Evolutionary conservation across 371 early-diverging fungal species (phyloP), one percentile per base, ranked within the genome.

Genomic region (Saksenaea vasiformis): DNA sequence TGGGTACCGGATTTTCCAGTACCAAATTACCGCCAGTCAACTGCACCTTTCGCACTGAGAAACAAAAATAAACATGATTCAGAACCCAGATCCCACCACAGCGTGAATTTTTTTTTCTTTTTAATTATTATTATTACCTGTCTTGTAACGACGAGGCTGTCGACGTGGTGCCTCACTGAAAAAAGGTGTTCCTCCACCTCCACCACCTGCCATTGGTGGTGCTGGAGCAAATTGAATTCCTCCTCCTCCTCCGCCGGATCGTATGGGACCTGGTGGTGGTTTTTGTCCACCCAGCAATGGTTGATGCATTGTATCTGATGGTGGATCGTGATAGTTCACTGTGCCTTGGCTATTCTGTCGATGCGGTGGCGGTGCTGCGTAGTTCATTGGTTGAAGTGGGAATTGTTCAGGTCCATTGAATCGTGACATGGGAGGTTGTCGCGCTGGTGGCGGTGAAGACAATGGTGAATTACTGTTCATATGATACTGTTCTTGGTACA

Each of bases 11-110:
- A 62, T 85, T 81, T 64, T 88, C 87, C 27, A 88, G 60, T 5
- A 88, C 87, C 56, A 88, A 67, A 67, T 88, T 88, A 5, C 89
- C 89, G 2, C 85, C 64, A 1, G 81, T 85, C 57, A 88, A 69
- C 63, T 79, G 80, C 7, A 88, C 85, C 15, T 43, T 71, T 39
- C 59, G 22, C 56, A 56, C 38, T 38, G 56, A 24, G 24, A 13
- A 54, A 19, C n/a, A 54, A 54, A 54, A 54, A 54, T 15, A 24
- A 22, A 24, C 38, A 17, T 5, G 5, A 17, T 17, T 41, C n/a
- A 41, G 51, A 47, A 0, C 17, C n/a, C 10, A n/a, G 10, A 47
- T n/a, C n/a, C n/a, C n/a, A n/a, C n/a, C n/a, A n/a, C n/a, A n/a
- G n/a, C n/a, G n/a, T n/a, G n/a, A n/a, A n/a, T 74, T 56, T 68